Percentiles rank a stretch among this genome's conserved stretches.
These are phyloP conservation scores for Fraxinus greggii DNA, from an alignment of 305 asterid genomes.

Conservation along the genomic window DNA sequence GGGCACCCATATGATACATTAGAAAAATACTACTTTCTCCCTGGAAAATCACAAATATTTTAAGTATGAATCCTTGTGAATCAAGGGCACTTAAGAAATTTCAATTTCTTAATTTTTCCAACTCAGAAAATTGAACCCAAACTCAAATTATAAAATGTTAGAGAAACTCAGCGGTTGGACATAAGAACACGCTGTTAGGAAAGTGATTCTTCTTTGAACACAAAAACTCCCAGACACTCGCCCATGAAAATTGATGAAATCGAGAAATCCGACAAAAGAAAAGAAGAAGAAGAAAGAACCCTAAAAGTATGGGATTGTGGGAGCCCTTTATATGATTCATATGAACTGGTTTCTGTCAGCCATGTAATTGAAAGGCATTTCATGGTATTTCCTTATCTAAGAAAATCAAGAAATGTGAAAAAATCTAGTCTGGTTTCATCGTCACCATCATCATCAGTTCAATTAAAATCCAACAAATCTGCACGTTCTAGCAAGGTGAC, in stretches of 20 bases:
- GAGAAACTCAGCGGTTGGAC: not conserved
- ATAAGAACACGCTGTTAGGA: not conserved
- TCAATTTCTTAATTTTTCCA: not conserved
- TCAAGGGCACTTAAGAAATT: conserved; percentile 3
- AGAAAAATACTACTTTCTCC: conserved; percentile 9
- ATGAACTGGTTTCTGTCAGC: conserved; percentile 53
- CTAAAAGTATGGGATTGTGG: conserved; percentile 65
- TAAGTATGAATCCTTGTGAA: not conserved
- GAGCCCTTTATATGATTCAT: conserved; percentile 66
- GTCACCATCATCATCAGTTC: not conserved
- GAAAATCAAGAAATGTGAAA: conserved; percentile 27
- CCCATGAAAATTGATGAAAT: conserved; percentile 8
- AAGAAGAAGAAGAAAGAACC: conserved; percentile 11
- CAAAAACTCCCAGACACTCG: not conserved
- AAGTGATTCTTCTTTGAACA: not conserved
- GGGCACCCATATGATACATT: not conserved
- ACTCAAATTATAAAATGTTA: conserved; percentile 12
- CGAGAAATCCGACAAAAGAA: conserved; percentile 14
- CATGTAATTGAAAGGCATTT: conserved; percentile 50
- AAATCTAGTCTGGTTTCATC: not conserved
- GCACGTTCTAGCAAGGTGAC: not conserved
- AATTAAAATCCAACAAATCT: not conserved
- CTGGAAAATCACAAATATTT: not conserved
- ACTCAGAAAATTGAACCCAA: not conserved
- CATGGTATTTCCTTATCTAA: conserved; percentile 44